phyloP scores from a whole-genome alignment of 2,329 filamentous ascomycete species.

The Xylariaceae sp. region DNA sequence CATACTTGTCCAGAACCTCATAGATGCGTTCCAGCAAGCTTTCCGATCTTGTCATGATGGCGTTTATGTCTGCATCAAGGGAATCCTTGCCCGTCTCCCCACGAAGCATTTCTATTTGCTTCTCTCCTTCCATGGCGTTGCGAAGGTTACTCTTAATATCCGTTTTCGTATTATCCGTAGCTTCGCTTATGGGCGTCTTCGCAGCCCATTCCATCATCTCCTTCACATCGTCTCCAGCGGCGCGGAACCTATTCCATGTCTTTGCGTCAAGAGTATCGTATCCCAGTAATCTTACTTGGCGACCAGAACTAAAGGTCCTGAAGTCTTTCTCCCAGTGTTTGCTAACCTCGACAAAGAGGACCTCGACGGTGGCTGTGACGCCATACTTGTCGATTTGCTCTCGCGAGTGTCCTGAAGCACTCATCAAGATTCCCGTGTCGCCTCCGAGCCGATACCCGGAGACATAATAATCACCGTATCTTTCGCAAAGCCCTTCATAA shows the following conservation, averaged over 20 bases:
- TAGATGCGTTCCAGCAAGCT: constrained; percentile 1
- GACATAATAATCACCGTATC: constrained; percentile 1
- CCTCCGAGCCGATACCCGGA: background rate
- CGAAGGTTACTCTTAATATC: background rate
- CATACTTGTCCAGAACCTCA: background rate
- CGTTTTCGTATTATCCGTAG: background rate
- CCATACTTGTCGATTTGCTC: constrained; percentile 1
- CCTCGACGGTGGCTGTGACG: background rate
- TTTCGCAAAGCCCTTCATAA: background rate
- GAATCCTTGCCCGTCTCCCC: constrained; percentile 1
- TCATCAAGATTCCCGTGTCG: constrained; percentile 1
- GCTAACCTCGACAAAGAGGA: background rate
- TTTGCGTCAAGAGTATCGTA: constrained; percentile 1
- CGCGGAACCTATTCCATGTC: background rate
- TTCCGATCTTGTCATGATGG: background rate
- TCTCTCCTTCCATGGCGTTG: background rate
- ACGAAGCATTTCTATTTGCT: background rate
- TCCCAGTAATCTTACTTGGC: background rate
- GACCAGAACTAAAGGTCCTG: background rate
- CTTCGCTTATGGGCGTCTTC: background rate
- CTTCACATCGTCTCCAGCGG: constrained; percentile 1
- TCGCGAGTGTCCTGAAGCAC: background rate
- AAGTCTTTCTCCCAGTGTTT: constrained; percentile 3
- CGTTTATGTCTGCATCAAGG: background rate
- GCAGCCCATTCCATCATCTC: background rate